Percentiles rank a stretch among this genome's conserved stretches.
phyloP scores from a whole-genome alignment of 306 rosid species.

The Morella rubra region DNA sequence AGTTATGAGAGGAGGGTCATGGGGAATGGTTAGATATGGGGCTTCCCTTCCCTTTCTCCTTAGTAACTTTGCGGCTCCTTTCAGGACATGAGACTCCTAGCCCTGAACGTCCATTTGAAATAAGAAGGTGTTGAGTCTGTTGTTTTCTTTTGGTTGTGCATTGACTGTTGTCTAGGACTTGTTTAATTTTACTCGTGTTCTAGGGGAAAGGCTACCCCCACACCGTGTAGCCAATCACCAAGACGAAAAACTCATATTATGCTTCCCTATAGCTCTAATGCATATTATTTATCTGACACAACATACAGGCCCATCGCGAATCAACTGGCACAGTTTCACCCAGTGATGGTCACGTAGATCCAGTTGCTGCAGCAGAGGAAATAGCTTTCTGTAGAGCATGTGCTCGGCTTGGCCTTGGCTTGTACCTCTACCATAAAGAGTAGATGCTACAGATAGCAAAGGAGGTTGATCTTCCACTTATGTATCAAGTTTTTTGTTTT shows the following conservation, averaged over 20 bases:
- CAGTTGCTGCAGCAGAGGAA: slow-evolving; percentile 95
- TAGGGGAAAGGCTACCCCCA: not conserved
- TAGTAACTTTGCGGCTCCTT: too few species aligned
- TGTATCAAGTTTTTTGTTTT: slow-evolving; percentile 15
- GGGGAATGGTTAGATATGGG: too few species aligned
- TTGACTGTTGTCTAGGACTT: not conserved
- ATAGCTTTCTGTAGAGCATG: slow-evolving; percentile 95
- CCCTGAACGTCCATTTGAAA: not conserved
- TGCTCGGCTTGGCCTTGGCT: slow-evolving; percentile 97
- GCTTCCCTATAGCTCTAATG: not conserved
- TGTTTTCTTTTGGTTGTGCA: not conserved
- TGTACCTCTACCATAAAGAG: slow-evolving; percentile 87
- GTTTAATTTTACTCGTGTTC: not conserved
- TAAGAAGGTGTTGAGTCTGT: not conserved
- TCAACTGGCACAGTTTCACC: slow-evolving; percentile 86
- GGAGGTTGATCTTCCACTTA: not conserved
- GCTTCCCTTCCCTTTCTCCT: not conserved
- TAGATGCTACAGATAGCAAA: slow-evolving; percentile 24
- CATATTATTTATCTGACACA: not conserved
- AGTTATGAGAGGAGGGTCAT: too few species aligned
- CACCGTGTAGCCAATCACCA: not conserved
- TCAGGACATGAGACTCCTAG: not conserved
- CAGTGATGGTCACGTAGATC: slow-evolving; percentile 52
- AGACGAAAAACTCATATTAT: not conserved
- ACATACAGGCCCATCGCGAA: slow-evolving; percentile 84